Evolutionary conservation across 257 asterid genomes (phyloP).

Genomic region (Catharanthus roseus): DNA sequence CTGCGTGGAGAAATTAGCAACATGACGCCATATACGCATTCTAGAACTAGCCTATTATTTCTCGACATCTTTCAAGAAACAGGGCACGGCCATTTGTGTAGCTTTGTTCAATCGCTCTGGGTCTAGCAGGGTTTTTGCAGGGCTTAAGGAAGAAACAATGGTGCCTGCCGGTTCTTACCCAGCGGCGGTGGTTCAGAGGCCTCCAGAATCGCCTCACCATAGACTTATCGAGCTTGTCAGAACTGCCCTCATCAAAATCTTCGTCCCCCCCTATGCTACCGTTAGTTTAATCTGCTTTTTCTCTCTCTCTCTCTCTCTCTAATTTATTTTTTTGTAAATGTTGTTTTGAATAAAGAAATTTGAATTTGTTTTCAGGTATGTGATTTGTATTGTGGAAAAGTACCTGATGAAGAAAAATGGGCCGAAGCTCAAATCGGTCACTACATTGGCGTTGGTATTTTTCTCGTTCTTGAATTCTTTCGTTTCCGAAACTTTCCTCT

Average conservation of each 20-base stretch:
- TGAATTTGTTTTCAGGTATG: constrained; percentile 46
- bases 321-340: not conserved
- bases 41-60: no score
- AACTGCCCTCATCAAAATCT: constrained; percentile 71
- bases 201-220: constrained; percentile 57
- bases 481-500: not conserved
- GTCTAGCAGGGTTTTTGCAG: no score
- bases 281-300: constrained; percentile 26
- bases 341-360: not conserved
- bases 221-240: constrained; percentile 76
- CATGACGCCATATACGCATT: no score
- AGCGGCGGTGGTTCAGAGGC: constrained; percentile 40
- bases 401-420: constrained; percentile 76
- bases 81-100: no score
- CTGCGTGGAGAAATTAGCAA: no score
- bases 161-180: constrained; percentile 40
- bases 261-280: constrained; percentile 85
- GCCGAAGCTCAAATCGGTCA: constrained; percentile 96
- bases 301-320: not conserved
- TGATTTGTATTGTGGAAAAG: constrained; percentile 81
- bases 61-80: no score
- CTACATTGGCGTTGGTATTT: constrained; percentile 92
- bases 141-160: constrained; percentile 13
- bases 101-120: no score
- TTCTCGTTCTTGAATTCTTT: not conserved